These are phyloP conservation scores for Podaxis carcinomalis DNA, from an alignment of 768 basidiomycete species.

Conservation along the genomic window DNA sequence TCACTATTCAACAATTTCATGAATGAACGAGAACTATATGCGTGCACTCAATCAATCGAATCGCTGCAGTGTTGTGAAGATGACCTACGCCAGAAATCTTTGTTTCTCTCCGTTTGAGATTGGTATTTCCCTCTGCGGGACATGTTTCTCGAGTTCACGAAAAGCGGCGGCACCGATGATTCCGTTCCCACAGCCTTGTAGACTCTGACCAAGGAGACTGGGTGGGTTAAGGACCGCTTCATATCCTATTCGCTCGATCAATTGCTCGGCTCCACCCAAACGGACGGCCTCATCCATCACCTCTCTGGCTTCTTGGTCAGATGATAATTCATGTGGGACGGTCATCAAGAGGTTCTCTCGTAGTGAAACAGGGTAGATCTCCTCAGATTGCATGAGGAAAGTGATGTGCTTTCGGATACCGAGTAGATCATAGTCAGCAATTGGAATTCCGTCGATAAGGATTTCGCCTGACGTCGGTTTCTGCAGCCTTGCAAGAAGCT, in stretches of 20 bases:
- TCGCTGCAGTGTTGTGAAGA: too few species aligned
- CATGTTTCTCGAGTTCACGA: too few species aligned
- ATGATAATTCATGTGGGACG: conserved; percentile 4
- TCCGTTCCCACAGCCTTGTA: not conserved
- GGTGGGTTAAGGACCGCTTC: conserved; percentile 31
- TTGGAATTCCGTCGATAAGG: conserved; percentile 31
- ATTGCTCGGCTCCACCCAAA: conserved; percentile 27
- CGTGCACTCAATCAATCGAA: too few species aligned
- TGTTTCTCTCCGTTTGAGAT: too few species aligned
- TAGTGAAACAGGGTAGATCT: conserved; percentile 25
- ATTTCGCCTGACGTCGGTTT: conserved; percentile 32
- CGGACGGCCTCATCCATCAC: conserved; percentile 21
- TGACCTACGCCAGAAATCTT: too few species aligned
- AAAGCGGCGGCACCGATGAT: too few species aligned
- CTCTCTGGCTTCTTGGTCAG: conserved; percentile 1
- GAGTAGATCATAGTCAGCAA: conserved; percentile 25
- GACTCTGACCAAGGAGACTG: conserved; percentile 24
- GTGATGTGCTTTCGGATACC: conserved; percentile 33
- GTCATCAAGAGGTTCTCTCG: conserved; percentile 30
- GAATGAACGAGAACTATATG: conserved; percentile 35
- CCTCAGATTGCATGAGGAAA: conserved; percentile 30
- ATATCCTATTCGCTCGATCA: conserved; percentile 30
- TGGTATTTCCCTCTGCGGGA: too few species aligned
- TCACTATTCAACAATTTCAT: conserved; percentile 27
- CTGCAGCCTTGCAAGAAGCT: conserved; percentile 32